Conservation (phyloP, 371 early-diverging fungal species). For the Umbelopsis sp. region DNA sequence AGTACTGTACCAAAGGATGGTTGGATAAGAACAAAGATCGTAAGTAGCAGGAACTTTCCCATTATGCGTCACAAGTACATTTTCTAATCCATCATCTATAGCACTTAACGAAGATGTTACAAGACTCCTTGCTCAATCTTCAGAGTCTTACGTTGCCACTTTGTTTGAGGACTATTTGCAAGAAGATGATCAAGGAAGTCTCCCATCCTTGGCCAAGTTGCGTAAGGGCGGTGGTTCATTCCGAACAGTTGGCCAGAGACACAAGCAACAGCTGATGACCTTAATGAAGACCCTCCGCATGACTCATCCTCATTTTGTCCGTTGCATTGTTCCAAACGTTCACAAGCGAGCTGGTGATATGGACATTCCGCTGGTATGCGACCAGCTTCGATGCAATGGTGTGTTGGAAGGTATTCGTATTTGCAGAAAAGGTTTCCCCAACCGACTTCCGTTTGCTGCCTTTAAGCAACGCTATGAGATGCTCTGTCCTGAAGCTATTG, state of each 20-base stretch:
- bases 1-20: conserved; percentile 97
- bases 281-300: conserved; percentile 92
- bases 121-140: conserved; percentile 82
- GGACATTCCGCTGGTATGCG: conserved; percentile 85
- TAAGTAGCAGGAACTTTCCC: neutral
- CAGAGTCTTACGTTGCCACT: conserved; percentile 75
- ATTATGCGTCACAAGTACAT: neutral
- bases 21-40: conserved; percentile 99
- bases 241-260: conserved; percentile 96
- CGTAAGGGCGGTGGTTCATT: conserved; percentile 78
- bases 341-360: conserved; percentile 91
- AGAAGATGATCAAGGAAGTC: conserved; percentile 52
- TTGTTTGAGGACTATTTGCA: conserved; percentile 84
- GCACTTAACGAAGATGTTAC: conserved; percentile 97
- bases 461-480: conserved; percentile 97
- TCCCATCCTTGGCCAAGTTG: conserved; percentile 33
- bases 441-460: conserved; percentile 92
- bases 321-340: conserved; percentile 99
- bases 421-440: conserved; percentile 98
- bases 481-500: conserved; percentile 75
- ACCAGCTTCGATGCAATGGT: conserved; percentile 99
- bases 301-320: conserved; percentile 99
- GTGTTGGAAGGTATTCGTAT: conserved; percentile 99
- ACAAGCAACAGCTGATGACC: conserved; percentile 92
- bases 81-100: neutral